These are phyloP conservation scores for Linum lewisii DNA, from an alignment of 345 rosid species.

Conservation along the genomic window DNA sequence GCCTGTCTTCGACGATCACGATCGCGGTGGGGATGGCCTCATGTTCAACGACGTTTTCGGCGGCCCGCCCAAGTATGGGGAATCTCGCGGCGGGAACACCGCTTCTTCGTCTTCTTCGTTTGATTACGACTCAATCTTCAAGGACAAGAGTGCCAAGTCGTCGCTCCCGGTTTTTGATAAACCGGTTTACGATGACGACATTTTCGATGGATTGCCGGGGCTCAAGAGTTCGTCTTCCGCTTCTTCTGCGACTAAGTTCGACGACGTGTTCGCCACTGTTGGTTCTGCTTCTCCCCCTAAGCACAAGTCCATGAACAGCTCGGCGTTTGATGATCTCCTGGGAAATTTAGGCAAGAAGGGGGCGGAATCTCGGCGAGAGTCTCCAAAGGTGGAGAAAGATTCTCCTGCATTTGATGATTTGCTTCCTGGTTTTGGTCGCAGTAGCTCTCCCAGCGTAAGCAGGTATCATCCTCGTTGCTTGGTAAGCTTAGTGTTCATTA, in stretches of 20 bases:
- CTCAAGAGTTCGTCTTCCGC: conserved; percentile 22
- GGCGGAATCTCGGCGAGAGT: conserved; percentile 24
- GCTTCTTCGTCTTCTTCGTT: conserved; percentile 15
- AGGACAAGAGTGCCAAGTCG: conserved; percentile 24
- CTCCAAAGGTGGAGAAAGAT: conserved; percentile 22
- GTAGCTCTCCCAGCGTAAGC: conserved; percentile 34
- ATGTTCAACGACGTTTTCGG: conserved; percentile 44
- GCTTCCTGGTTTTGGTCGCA: conserved; percentile 61
- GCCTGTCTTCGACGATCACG: conserved; percentile 39
- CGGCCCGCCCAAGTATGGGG: conserved; percentile 41
- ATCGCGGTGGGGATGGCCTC: conserved; percentile 20
- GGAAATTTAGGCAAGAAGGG: conserved; percentile 37
- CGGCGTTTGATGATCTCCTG: conserved; percentile 50
- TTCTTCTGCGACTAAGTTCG: conserved; percentile 27
- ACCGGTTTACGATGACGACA: conserved; percentile 69
- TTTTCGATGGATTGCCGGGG: conserved; percentile 60
- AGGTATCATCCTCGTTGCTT: conserved; percentile 10
- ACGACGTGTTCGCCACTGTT: conserved; percentile 26
- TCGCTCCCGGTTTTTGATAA: conserved; percentile 50
- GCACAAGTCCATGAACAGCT: conserved; percentile 5
- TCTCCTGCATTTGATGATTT: conserved; percentile 53
- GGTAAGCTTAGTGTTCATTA: background rate
- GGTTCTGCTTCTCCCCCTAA: conserved; percentile 26
- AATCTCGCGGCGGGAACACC: conserved; percentile 19
- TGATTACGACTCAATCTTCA: conserved; percentile 43